Base-by-base conservation (phyloP, 2,329 filamentous ascomycete genomes). In the Scleromitrula shiraiana region DNA sequence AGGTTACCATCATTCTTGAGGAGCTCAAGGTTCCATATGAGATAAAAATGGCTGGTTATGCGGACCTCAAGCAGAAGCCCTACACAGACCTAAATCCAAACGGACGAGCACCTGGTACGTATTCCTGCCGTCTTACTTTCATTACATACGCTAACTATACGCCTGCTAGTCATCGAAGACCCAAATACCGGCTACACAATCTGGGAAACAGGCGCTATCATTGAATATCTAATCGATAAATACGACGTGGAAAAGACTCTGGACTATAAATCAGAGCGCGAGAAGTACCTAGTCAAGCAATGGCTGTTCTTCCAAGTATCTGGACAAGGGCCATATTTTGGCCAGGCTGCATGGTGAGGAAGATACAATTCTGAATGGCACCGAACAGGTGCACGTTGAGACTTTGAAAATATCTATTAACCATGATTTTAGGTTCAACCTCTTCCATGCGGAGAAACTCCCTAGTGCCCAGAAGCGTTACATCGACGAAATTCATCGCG, bases 161-260 rank as follows among this genome's bases (percentile, higher is more conserved):
- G n/a, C n/a, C n/a, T n/a, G n/a, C n/a, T n/a, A n/a, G n/a, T 60
- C 3, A 56, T 65, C 19, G 51, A 70, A 23, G 63, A 72, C 52
- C 65, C 68, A 4, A 64, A 65, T 23, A 70, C 69, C 44, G 64
- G 64, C 41, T 60, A 73, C 33, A 65, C 62, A 0, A 61, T 70
- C 40, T 74, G 69, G 67, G 71, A 74, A 54, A 67, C 64, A 14
- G 69, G 68, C 10, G 70, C 71, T 1, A 70, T 71, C 50, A 59
- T 74, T 49, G 64, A 69, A 42, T 74, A 72, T 45, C 46, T 73
- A 5, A 52, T 67, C 41, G 64, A 67, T 30, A 59, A 56, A 7
- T 72, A 72, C 59, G 68, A 72, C 55, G 65, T 57, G 15, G 55
- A 66, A 2, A 52, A 65, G 23, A 65, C 61, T 37, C 47, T 70